Percentiles rank a stretch among this genome's conserved stretches.
Evolutionary conservation across 805 yeast species (phyloP).

Genomic region (Candida tammaniensis): DNA sequence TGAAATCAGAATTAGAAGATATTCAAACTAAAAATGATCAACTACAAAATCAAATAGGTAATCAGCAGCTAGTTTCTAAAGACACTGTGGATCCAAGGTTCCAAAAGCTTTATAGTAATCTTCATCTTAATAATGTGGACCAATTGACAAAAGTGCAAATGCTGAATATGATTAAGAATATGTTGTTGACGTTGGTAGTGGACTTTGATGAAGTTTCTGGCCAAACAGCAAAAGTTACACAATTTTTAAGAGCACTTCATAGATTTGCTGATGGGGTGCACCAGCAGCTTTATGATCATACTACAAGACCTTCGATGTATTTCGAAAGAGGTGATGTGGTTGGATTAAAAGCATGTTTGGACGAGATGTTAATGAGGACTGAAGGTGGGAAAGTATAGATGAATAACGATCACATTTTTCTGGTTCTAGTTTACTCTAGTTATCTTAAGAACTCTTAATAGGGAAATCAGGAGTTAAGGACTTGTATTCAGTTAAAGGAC

Average conservation of each 20-base stretch:
- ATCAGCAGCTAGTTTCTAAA: too few relatives aligned
- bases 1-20: constrained; percentile 12
- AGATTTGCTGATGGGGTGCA: constrained; percentile 34
- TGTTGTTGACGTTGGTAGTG: constrained; percentile 33
- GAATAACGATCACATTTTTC: not conserved
- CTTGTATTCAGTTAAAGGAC: too few relatives aligned
- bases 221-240: constrained; percentile 25
- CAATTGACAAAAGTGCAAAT: constrained; percentile 23
- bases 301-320: constrained; percentile 26
- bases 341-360: constrained; percentile 10
- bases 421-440: too few relatives aligned
- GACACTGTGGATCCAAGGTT: too few relatives aligned
- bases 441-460: too few relatives aligned
- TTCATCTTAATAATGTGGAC: constrained; percentile 30
- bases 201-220: constrained; percentile 24
- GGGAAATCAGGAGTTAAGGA: too few relatives aligned
- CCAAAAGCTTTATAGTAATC: constrained; percentile 21
- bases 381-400: not conserved
- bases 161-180: constrained; percentile 29
- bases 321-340: constrained; percentile 14
- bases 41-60: too few relatives aligned
- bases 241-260: constrained; percentile 21
- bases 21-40: constrained; percentile 15
- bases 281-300: constrained; percentile 20
- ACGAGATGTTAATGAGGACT: constrained; percentile 9